A percentile compares a stretch with the other conserved stretches of the same genome.
These are phyloP conservation scores for Sugiyamaella pinicola DNA, from an alignment of 1,139 yeast species.

Conservation along the genomic window DNA sequence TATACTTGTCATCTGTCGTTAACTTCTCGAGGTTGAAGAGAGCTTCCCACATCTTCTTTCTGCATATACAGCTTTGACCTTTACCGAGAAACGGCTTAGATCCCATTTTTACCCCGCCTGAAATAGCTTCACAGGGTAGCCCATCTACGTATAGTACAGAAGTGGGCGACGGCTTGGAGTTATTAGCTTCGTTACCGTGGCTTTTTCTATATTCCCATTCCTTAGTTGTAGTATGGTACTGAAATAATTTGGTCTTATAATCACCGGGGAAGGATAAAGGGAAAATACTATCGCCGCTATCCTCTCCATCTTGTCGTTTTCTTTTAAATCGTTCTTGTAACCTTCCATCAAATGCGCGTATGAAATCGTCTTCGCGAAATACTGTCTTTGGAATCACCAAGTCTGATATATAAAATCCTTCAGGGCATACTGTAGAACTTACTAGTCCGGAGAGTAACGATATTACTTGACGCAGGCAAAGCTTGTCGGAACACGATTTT, in stretches of 20 bases:
- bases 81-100: constrained; percentile 34
- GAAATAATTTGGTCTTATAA: constrained; percentile 19
- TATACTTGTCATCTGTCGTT: neutral
- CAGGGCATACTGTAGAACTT: constrained; percentile 46
- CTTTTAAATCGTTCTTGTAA: constrained; percentile 4
- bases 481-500: constrained; percentile 87
- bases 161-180: constrained; percentile 32
- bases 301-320: neutral
- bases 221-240: constrained; percentile 22
- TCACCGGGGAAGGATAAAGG: neutral
- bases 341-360: constrained; percentile 44
- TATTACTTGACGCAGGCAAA: constrained; percentile 62
- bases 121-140: constrained; percentile 33
- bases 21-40: constrained; percentile 13
- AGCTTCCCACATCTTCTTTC: constrained; percentile 25
- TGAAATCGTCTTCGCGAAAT: constrained; percentile 44
- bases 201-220: constrained; percentile 26
- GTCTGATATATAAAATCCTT: constrained; percentile 52
- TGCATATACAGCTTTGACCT: constrained; percentile 34
- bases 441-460: constrained; percentile 62
- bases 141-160: constrained; percentile 29
- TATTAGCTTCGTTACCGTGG: neutral
- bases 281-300: neutral
- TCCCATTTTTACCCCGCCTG: constrained; percentile 43
- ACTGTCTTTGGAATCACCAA: constrained; percentile 55